A percentile compares a stretch with the other conserved stretches of the same genome.
Evolutionary conservation across 768 basidiomycete genomes (phyloP).

Genomic region (Leccinum incarnatum): DNA sequence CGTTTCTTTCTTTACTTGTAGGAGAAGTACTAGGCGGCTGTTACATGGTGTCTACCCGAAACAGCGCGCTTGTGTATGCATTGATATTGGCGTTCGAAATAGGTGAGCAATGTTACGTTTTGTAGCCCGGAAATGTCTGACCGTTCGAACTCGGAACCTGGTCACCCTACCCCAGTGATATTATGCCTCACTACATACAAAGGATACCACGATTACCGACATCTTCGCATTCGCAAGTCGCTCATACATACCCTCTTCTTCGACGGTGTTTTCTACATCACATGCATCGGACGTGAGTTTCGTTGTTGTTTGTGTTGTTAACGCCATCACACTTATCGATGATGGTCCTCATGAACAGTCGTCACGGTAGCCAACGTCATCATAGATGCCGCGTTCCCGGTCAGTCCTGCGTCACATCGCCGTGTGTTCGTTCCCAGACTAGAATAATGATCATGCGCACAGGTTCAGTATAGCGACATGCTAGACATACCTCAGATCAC

Average conservation of each 20-base stretch:
- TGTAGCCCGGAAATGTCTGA: too few species aligned
- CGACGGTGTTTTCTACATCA: background rate
- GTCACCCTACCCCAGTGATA: background rate
- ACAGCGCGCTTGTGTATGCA: background rate
- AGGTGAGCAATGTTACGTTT: too few species aligned
- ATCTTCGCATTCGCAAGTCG: background rate
- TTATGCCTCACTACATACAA: background rate
- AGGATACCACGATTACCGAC: background rate
- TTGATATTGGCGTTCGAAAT: background rate
- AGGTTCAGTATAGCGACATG: background rate
- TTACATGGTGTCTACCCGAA: background rate
- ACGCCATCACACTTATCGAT: background rate
- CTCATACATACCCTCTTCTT: background rate
- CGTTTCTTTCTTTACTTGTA: background rate
- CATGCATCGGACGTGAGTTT: background rate
- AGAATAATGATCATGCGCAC: background rate
- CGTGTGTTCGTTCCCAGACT: too few species aligned
- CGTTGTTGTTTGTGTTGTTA: too few species aligned
- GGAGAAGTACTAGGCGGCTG: background rate
- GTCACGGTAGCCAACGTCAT: background rate
- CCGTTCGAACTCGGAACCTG: too few species aligned
- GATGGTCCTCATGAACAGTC: background rate
- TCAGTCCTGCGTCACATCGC: background rate
- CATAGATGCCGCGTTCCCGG: background rate
- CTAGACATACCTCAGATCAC: background rate